Evolutionary conservation across 805 yeast genomes (phyloP).

Genomic region (Metschnikowia noctiluminum): DNA sequence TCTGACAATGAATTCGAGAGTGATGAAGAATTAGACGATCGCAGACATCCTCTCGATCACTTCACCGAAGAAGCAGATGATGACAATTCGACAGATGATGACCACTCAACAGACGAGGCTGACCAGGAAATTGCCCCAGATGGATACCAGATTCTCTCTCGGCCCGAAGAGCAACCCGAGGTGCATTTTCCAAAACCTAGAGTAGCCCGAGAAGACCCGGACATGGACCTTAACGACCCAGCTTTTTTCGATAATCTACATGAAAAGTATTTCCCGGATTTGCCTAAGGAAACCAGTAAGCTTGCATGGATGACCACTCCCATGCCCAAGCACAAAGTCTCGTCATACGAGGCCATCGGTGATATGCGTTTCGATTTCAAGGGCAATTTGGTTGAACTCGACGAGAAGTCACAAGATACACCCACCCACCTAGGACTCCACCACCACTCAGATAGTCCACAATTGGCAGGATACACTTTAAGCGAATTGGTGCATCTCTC

Average conservation of each 20-base stretch:
- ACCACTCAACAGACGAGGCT: constrained; percentile 32
- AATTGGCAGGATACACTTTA: constrained; percentile 88
- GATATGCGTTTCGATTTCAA: constrained; percentile 85
- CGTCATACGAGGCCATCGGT: constrained; percentile 51
- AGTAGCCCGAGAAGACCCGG: constrained; percentile 25
- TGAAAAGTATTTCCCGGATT: constrained; percentile 82
- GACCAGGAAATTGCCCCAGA: constrained; percentile 39
- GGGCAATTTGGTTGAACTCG: constrained; percentile 66
- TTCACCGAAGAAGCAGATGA: constrained; percentile 24
- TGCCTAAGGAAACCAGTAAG: constrained; percentile 77
- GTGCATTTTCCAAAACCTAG: constrained; percentile 68
- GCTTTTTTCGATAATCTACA: constrained; percentile 75
- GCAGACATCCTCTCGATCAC: constrained; percentile 12
- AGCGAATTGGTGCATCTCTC: constrained; percentile 76
- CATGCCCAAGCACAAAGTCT: constrained; percentile 38
- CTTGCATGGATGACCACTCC: constrained; percentile 90
- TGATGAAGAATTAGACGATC: constrained; percentile 5
- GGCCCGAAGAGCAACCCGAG: constrained; percentile 37
- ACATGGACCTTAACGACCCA: constrained; percentile 69
- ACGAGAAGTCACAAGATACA: constrained; percentile 25
- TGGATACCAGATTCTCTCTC: constrained; percentile 39
- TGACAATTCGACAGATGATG: constrained; percentile 19
- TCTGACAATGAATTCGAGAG: constrained; percentile 9
- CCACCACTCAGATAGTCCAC: constrained; percentile 88
- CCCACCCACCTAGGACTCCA: constrained; percentile 72